Conservation (phyloP, 352 stramenopile genomes). For the Phytophthora palmivora region DNA sequence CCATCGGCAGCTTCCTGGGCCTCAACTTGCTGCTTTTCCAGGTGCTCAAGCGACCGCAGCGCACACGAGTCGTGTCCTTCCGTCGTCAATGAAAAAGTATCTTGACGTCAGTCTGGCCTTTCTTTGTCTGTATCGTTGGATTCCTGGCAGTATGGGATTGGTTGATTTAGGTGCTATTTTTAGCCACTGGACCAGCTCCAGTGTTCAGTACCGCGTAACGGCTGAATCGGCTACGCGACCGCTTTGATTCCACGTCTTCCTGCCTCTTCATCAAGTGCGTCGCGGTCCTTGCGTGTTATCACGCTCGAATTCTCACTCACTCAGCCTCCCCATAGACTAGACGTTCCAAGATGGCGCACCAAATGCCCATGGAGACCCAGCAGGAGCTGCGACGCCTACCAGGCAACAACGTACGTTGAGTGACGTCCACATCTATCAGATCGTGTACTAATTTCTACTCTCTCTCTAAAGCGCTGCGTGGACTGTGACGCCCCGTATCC, state of each 20-base stretch:
- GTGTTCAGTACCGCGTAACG: conserved; percentile 23
- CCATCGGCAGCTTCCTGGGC: conserved; percentile 50
- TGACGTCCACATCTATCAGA: background rate
- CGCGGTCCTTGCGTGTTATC: background rate
- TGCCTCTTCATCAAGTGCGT: conserved; percentile 16
- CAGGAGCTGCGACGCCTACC: conserved; percentile 84
- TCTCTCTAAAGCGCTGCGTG: conserved; percentile 81
- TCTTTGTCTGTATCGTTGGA: conserved; percentile 12
- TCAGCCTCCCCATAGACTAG: conserved; percentile 20
- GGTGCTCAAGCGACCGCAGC: conserved; percentile 74
- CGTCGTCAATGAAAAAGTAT: conserved; percentile 40
- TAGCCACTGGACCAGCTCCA: conserved; percentile 14
- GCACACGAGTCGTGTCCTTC: conserved; percentile 65
- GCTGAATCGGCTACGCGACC: background rate
- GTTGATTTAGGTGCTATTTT: conserved; percentile 21
- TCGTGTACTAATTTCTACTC: conserved; percentile 3
- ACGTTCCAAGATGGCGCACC: conserved; percentile 57
- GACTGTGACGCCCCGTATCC: conserved; percentile 95
- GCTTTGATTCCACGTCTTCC: conserved; percentile 26
- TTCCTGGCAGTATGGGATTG: conserved; percentile 49
- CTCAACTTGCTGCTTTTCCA: conserved; percentile 75
- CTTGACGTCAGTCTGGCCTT: conserved; percentile 7
- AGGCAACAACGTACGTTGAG: conserved; percentile 79
- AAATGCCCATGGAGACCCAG: conserved; percentile 88
- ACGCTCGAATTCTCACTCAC: background rate